phyloP scores from a whole-genome alignment of 2,329 filamentous ascomycete species.

The Hypoxylon sp. region DNA sequence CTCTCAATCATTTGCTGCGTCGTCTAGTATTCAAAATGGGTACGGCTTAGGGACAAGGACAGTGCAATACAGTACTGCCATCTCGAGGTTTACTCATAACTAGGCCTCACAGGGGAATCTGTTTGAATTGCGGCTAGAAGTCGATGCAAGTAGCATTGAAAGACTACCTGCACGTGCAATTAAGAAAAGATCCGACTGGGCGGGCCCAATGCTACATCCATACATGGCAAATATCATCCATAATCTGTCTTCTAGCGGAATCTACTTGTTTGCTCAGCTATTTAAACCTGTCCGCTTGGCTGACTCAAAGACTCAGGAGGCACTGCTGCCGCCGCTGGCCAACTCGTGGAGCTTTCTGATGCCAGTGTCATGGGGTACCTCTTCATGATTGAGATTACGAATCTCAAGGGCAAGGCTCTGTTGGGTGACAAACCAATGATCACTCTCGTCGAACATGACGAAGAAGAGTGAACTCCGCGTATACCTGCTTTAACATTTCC shows the following conservation, averaged over 20 bases:
- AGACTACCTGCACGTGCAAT: slow-evolving; percentile 10
- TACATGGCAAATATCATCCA: slow-evolving; percentile 26
- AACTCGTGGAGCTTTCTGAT: slow-evolving; percentile 87
- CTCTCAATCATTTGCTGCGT: neutral
- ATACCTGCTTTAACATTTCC: slow-evolving; percentile 15
- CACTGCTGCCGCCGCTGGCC: slow-evolving; percentile 87
- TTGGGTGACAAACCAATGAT: slow-evolving; percentile 82
- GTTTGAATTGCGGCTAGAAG: slow-evolving; percentile 16
- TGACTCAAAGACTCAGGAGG: slow-evolving; percentile 72
- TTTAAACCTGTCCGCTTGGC: slow-evolving; percentile 40
- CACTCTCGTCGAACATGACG: slow-evolving; percentile 78
- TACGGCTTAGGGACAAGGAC: slow-evolving; percentile 10
- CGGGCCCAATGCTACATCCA: slow-evolving; percentile 10
- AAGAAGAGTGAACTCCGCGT: slow-evolving; percentile 48
- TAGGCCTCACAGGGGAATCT: slow-evolving; percentile 7
- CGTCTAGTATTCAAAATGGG: slow-evolving; percentile 11
- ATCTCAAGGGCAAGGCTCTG: slow-evolving; percentile 92
- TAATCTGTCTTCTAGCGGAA: slow-evolving; percentile 26
- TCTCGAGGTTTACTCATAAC: slow-evolving; percentile 15
- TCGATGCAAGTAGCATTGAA: slow-evolving; percentile 19
- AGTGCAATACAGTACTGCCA: slow-evolving; percentile 11
- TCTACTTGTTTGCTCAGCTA: slow-evolving; percentile 24
- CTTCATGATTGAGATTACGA: slow-evolving; percentile 95
- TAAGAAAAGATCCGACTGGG: slow-evolving; percentile 11
- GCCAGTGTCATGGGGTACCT: slow-evolving; percentile 89